phyloP scores from a whole-genome alignment of 345 rosid species.

The Rhizophora mangle region DNA sequence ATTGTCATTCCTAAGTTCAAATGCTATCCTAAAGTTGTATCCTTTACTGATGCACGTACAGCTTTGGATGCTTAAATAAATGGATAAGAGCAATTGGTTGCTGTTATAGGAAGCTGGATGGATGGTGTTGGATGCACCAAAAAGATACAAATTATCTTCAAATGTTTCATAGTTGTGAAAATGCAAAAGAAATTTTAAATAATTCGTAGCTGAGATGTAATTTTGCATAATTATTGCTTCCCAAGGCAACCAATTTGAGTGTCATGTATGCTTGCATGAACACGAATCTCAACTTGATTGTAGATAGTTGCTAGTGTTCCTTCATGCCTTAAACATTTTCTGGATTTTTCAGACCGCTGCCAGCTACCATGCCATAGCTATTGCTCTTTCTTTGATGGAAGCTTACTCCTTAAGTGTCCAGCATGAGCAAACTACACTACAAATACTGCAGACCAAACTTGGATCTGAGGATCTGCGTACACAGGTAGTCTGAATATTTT shows the following conservation, averaged over 20 bases:
- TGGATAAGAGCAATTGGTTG: neutral
- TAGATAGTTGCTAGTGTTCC: neutral
- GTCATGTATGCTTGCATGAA: neutral
- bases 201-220: too few species aligned
- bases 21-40: neutral
- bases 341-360: constrained; percentile 36
- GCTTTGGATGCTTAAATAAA: neutral
- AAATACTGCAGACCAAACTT: constrained; percentile 35
- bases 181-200: too few species aligned
- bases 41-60: neutral
- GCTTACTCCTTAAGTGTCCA: constrained; percentile 38
- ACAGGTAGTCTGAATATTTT: constrained; percentile 23
- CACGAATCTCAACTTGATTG: neutral
- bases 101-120: neutral
- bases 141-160: too few species aligned
- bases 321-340: constrained; percentile 8
- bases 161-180: too few species aligned
- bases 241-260: constrained; percentile 3
- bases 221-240: neutral
- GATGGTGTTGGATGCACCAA: neutral
- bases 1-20: neutral
- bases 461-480: constrained; percentile 39
- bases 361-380: constrained; percentile 41
- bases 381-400: constrained; percentile 39
- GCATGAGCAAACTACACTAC: constrained; percentile 37